Percentiles rank a stretch among this genome's conserved stretches.
Conservation (phyloP, 2,329 filamentous ascomycete species). For the Ophiostoma sp. region DNA sequence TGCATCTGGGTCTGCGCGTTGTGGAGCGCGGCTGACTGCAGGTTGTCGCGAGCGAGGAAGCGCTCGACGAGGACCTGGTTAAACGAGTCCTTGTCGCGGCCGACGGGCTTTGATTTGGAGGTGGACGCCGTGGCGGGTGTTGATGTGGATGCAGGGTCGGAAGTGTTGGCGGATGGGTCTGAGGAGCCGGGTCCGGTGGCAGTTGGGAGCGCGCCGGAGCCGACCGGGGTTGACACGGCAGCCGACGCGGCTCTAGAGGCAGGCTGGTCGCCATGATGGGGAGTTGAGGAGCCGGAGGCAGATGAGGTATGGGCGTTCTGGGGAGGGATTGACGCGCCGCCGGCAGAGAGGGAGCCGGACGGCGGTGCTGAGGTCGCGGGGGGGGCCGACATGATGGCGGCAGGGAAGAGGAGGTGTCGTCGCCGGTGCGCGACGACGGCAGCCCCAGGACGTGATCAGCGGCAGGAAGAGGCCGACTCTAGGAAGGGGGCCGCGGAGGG, state of each 20-base stretch:
- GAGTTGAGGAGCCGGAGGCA: constrained; percentile 8
- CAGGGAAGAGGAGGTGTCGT: constrained; percentile 30
- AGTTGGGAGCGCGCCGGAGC: constrained; percentile 10
- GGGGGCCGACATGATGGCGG: constrained; percentile 40
- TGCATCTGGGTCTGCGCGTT: constrained; percentile 54
- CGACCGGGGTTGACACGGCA: not conserved
- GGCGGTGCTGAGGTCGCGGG: constrained; percentile 36
- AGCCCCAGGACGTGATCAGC: constrained; percentile 17
- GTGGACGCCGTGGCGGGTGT: constrained; percentile 12
- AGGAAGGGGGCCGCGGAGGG: constrained; percentile 2
- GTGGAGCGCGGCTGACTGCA: constrained; percentile 50
- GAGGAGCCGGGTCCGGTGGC: not conserved
- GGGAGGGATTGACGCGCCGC: constrained; percentile 21
- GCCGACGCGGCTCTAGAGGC: not conserved
- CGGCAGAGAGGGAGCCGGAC: constrained; percentile 18
- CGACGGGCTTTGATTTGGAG: constrained; percentile 23
- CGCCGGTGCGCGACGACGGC: constrained; percentile 37
- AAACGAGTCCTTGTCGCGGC: constrained; percentile 53
- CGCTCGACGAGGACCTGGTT: constrained; percentile 50
- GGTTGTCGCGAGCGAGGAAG: constrained; percentile 49
- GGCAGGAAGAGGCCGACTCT: not conserved
- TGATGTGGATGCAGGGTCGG: not conserved
- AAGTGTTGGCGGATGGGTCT: not conserved
- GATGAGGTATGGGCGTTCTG: constrained; percentile 11
- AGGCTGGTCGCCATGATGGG: not conserved